Evolutionary conservation across 176 grass and related monocot genomes (phyloP).

Genomic region (Oryza australiensis): DNA sequence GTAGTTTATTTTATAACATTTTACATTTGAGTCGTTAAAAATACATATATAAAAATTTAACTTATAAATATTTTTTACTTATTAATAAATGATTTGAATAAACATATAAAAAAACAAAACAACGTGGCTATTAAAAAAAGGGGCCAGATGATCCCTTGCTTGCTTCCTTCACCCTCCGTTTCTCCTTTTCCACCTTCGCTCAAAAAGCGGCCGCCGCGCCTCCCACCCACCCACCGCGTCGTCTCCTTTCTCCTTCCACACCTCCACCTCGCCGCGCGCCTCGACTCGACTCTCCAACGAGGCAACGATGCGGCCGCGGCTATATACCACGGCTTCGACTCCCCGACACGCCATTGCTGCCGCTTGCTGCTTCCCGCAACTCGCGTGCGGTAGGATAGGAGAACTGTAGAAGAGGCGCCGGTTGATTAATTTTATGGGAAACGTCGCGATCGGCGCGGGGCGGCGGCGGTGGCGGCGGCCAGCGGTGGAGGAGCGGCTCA

Average conservation of each 20-base stretch:
- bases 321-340: constrained; percentile 12
- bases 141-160: constrained; percentile 24
- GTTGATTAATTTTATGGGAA: constrained; percentile 49
- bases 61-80: too few relatives aligned
- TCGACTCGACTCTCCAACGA: background rate
- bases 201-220: constrained; percentile 5
- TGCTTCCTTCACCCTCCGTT: constrained; percentile 12
- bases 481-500: constrained; percentile 75
- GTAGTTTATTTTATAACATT: too few relatives aligned
- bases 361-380: background rate
- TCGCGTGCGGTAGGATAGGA: background rate
- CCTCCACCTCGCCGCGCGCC: background rate
- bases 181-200: constrained; percentile 29
- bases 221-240: background rate
- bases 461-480: background rate
- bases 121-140: too few relatives aligned
- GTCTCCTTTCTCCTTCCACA: constrained; percentile 23
- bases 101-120: too few relatives aligned
- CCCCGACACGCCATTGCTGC: background rate
- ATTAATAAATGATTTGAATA: too few relatives aligned
- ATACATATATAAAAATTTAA: too few relatives aligned
- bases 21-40: too few relatives aligned
- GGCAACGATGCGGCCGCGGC: background rate
- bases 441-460: constrained; percentile 23
- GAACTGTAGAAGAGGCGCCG: background rate